Evolutionary conservation across 2,329 filamentous ascomycete species (phyloP), one percentile per base, ranked within the genome.

Genomic region (Byssochlamys sp.): DNA sequence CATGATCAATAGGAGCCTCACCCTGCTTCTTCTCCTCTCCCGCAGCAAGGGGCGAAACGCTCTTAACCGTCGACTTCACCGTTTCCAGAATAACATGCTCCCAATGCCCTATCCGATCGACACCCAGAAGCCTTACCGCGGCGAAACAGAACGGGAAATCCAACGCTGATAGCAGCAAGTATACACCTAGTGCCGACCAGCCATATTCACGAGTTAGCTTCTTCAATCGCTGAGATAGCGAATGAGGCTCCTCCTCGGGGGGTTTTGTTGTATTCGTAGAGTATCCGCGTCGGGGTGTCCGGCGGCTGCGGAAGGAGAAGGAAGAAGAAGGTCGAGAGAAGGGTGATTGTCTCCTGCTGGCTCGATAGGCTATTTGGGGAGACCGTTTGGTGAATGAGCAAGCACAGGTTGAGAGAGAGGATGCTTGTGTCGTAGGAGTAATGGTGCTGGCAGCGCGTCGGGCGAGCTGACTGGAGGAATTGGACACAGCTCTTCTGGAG

Each of bases 61-160:
- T 52, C 25, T 62, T 58, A 26, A 73, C 54, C 2, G 59, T 60
- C 5, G 62, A 61, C 65, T 75, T 75, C 19, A 75, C 61, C 28
- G 65, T 66, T n/a, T 71, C 69, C 31, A 79, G 58, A 31, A 75
- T 62, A 2, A 75, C 71, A 65, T 77, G 73, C 61, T 80, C 77
- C 60, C 73, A 77, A 56, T 76, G 69, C 5, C 90, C 91, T 67
- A 99, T 94, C 57, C 83, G 83, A 27, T 99, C 94, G 0, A 89
- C 89, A 14, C 94, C 94, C 1, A 96, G 81, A 55, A 85, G 77
- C 58, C 87, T 83, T 52, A 99, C 94, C 9, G 94, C 84, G 56
- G 95, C 75, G 76, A 96, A 99, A 76, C 92, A 97, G 70, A 97
- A 89, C 0, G 94, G 94, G 63, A 97, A 95, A 75, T 99, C 94